Evolutionary conservation across 2,329 filamentous ascomycete species (phyloP).

Genomic region (Phyllosticta citriasiana): DNA sequence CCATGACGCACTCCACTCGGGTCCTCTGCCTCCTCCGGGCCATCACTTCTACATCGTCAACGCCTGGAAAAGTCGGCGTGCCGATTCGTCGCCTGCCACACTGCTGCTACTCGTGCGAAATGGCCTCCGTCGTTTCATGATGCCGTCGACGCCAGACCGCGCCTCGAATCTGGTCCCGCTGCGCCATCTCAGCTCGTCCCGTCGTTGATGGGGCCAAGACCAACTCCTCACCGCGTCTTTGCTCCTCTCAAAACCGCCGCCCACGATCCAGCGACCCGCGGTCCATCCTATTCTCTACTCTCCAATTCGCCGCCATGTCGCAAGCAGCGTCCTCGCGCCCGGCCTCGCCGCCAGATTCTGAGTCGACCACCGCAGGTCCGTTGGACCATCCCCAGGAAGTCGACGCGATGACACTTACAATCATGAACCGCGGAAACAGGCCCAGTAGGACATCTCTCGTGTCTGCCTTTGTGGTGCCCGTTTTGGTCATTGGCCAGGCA

Average conservation of each 20-base stretch:
- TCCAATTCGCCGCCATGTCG: neutral
- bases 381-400: neutral
- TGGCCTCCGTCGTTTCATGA: neutral
- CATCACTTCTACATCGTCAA: neutral
- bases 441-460: conserved; percentile 38
- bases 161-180: neutral
- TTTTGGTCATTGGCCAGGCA: conserved; percentile 55
- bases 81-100: neutral
- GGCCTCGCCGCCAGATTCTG: neutral
- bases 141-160: neutral
- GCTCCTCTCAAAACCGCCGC: neutral
- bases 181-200: neutral
- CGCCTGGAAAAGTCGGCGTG: neutral
- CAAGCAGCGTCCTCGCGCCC: neutral
- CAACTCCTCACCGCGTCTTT: neutral
- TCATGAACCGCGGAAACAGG: neutral
- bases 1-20: too few species aligned
- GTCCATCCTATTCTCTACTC: neutral
- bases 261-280: neutral
- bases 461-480: conserved; percentile 57
- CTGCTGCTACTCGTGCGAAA: neutral
- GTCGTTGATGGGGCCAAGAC: neutral
- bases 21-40: too few species aligned
- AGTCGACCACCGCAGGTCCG: neutral
- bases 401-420: neutral